Evolutionary conservation across 2,329 filamentous ascomycete genomes (phyloP), one percentile per base, ranked within the genome.

Genomic region (Aspergillus unguis): DNA sequence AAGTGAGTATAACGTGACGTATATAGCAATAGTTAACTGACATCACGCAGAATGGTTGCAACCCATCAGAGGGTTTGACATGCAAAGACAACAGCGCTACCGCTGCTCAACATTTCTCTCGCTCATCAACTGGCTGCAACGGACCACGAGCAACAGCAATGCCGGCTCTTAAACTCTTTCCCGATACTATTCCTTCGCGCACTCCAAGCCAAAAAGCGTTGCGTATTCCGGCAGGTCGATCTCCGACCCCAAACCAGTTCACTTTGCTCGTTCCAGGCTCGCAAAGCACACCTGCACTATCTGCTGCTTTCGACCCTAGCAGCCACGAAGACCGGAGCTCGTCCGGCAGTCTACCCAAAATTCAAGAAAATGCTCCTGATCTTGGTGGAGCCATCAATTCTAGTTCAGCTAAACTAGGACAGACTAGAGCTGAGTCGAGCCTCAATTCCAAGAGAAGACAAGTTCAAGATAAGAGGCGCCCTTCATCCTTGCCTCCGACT

Each of bases 121-220:
- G 48, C 29, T 33, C 53, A n/a, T 50, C 56, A 43, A 32, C 50
- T 9, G 48, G 41, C 41, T 52, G 58, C 11, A 52, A 59, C 29
- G 33, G 32, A 38, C 28, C 48, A 10, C 43, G 54, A 3, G 55
- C 44, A 11, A 52, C 62, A 4, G 48, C 57, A 17, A 56, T 58
- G 5, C 62, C 55, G 4, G 51, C 62, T 2, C 49, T 70, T 44
- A 70, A 69, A 40, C 59, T 70, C 23, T 69, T 71, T 50, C 70
- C 70, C 17, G 65, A 69, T 44, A 60, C 64, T 23, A 55, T 65
- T 41, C 62, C 69, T 36, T 63, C 67, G 25, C 67, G 67, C 6
- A 55, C 62, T 7, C 66, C 68, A 5, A 71, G 62, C 52, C 66
- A 58, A 43, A 61, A 52, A 25, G 58, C 62, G 17, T 59, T 57